Conservation (phyloP, 345 rosid species). For the Eucalyptus tenuipes region DNA sequence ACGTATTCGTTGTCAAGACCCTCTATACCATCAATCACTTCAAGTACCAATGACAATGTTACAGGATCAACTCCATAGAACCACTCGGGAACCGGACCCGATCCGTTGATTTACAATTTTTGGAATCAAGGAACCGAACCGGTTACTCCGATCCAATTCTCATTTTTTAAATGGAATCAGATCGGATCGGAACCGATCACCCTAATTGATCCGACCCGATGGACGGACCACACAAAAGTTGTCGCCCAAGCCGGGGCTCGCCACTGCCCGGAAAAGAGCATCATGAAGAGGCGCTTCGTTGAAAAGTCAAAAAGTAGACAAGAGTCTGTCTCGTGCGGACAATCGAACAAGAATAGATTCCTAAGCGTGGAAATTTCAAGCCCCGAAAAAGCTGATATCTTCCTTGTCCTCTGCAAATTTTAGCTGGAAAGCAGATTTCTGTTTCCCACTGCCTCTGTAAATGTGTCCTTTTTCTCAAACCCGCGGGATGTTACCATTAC, state of each 20-base stretch:
- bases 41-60: too few species aligned
- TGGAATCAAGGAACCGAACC: fast-evolving
- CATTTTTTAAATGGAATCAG: too few species aligned
- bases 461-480: not conserved
- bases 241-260: not conserved
- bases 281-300: not conserved
- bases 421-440: not conserved
- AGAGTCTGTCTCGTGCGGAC: not conserved
- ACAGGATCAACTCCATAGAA: fast-evolving
- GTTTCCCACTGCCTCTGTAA: not conserved
- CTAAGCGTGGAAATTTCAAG: not conserved
- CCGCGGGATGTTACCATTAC: not conserved
- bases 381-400: not conserved
- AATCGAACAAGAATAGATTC: not conserved
- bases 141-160: fast-evolving
- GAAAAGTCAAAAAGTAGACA: not conserved
- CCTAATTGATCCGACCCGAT: fast-evolving
- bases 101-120: too few species aligned
- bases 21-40: fast-evolving
- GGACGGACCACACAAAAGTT: not conserved
- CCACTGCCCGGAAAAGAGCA: not conserved
- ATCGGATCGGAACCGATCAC: fast-evolving
- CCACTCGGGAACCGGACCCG: fast-evolving
- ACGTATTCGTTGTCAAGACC: fast-evolving
- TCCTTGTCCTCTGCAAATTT: not conserved